phyloP scores from a whole-genome alignment of 768 basidiomycete species.

The Galerina marginata region DNA sequence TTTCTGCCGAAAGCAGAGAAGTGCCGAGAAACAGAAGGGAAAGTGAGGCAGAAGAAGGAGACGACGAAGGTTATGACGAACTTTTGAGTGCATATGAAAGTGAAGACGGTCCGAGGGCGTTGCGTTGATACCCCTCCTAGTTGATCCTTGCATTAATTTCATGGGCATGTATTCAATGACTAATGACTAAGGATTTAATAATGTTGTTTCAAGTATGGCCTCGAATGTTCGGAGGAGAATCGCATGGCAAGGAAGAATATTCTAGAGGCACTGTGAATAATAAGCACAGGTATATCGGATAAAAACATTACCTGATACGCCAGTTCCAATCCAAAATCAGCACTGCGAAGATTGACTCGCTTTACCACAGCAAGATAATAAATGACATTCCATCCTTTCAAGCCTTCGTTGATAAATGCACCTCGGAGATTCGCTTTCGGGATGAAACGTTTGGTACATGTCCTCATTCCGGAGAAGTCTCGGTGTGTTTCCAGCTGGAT shows the following conservation, averaged over 20 bases:
- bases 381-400: slow-evolving; percentile 72
- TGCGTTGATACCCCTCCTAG: too few species aligned
- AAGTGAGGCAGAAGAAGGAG: slow-evolving; percentile 77
- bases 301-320: slow-evolving; percentile 59
- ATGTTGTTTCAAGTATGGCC: slow-evolving; percentile 52
- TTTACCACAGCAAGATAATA: slow-evolving; percentile 66
- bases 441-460: slow-evolving; percentile 59
- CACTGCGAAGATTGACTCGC: slow-evolving; percentile 29
- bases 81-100: slow-evolving; percentile 84
- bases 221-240: slow-evolving; percentile 65
- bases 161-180: too few species aligned
- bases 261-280: slow-evolving; percentile 43
- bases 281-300: not conserved
- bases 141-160: too few species aligned
- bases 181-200: too few species aligned
- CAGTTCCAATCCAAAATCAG: slow-evolving; percentile 47
- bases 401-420: slow-evolving; percentile 75
- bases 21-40: slow-evolving; percentile 48
- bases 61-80: slow-evolving; percentile 80
- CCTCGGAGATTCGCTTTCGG: slow-evolving; percentile 59
- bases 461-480: slow-evolving; percentile 50
- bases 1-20: slow-evolving; percentile 49
- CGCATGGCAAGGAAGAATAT: slow-evolving; percentile 65
- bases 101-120: slow-evolving; percentile 50
- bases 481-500: slow-evolving; percentile 76